Percentiles rank a stretch among this genome's conserved stretches.
These are phyloP conservation scores for Mayamaea pseudoterrestris DNA, from an alignment of 108 stramenopile species.

Conservation along the genomic window DNA sequence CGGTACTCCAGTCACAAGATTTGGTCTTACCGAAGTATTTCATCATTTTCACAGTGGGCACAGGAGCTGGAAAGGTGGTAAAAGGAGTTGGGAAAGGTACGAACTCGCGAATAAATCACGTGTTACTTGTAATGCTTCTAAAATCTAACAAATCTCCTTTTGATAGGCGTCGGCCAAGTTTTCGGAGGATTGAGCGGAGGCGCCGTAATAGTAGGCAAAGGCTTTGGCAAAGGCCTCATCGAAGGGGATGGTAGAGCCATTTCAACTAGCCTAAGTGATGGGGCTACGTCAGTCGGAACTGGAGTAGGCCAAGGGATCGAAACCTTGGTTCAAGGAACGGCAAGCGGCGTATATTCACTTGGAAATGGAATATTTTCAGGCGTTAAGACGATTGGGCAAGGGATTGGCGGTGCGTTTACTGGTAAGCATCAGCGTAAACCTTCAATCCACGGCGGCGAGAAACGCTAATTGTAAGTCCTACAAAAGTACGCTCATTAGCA, in stretches of 20 bases:
- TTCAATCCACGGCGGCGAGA: too few relatives aligned
- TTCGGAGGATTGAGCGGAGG: conserved; percentile 71
- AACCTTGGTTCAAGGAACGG: conserved; percentile 60
- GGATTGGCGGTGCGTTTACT: conserved; percentile 52
- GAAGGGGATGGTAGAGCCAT: conserved; percentile 63
- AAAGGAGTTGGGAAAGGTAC: conserved; percentile 79
- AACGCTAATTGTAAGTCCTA: too few relatives aligned
- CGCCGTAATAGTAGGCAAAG: conserved; percentile 52
- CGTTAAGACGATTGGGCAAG: conserved; percentile 54
- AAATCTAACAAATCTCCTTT: too few relatives aligned
- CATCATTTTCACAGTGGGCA: conserved; percentile 32
- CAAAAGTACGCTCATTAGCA: too few relatives aligned
- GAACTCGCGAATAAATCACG: too few relatives aligned
- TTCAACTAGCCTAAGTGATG: conserved; percentile 52
- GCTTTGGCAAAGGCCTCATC: conserved; percentile 63
- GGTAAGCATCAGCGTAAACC: conserved; percentile 14
- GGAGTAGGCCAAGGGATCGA: conserved; percentile 73
- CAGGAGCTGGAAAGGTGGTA: conserved; percentile 60
- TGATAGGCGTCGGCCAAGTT: conserved; percentile 69
- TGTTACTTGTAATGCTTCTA: too few relatives aligned
- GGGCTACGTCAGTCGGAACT: conserved; percentile 44
- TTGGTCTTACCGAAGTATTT: not conserved
- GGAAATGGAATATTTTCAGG: conserved; percentile 73
- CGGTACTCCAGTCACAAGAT: not conserved
- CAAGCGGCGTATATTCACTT: conserved; percentile 60